A percentile compares a stretch with the other conserved stretches of the same genome.
These are phyloP conservation scores for Hypoxylon intermedium DNA, from an alignment of 495 filamentous ascomycete species.

Conservation along the genomic window DNA sequence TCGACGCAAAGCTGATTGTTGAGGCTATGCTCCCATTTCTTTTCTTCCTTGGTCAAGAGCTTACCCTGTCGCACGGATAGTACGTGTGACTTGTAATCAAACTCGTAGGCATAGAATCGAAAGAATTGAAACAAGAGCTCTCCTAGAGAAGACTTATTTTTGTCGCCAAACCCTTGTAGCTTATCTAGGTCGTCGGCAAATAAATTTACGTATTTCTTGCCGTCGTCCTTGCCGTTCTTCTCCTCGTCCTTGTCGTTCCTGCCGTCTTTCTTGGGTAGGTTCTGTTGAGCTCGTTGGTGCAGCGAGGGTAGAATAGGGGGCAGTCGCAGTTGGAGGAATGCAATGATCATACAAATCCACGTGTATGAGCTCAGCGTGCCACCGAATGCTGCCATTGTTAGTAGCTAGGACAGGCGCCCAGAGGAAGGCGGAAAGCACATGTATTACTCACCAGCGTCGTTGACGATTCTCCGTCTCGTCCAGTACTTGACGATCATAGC, in stretches of 20 bases:
- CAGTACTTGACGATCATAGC: slow-evolving; percentile 98
- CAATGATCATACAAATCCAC: slow-evolving; percentile 99
- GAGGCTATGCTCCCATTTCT: slow-evolving; percentile 78
- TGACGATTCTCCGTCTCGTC: slow-evolving; percentile 89
- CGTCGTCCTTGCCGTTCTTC: too few relatives aligned
- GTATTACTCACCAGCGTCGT: slow-evolving; percentile 82
- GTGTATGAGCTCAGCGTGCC: slow-evolving; percentile 97
- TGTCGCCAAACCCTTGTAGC: slow-evolving; percentile 73
- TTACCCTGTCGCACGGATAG: slow-evolving; percentile 87
- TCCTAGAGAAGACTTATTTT: slow-evolving; percentile 83
- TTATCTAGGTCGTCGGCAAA: slow-evolving; percentile 86
- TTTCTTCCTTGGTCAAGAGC: slow-evolving; percentile 82
- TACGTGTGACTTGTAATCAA: slow-evolving; percentile 84
- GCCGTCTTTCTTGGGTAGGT: slow-evolving; percentile 64
- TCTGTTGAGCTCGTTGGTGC: slow-evolving; percentile 75
- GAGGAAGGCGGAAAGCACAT: not conserved
- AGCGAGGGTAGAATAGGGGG: slow-evolving; percentile 88
- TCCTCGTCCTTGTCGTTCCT: slow-evolving; percentile 42
- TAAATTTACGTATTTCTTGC: too few relatives aligned
- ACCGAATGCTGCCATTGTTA: slow-evolving; percentile 70
- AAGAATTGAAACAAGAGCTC: slow-evolving; percentile 92
- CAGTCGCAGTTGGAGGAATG: slow-evolving; percentile 88
- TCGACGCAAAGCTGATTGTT: slow-evolving; percentile 92
- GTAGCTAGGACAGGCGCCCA: too few relatives aligned
- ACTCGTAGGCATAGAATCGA: slow-evolving; percentile 88